Percentiles rank a stretch among this genome's conserved stretches.
phyloP scores from a whole-genome alignment of 352 stramenopile genomes.

The Phytopythium oedochilum region DNA sequence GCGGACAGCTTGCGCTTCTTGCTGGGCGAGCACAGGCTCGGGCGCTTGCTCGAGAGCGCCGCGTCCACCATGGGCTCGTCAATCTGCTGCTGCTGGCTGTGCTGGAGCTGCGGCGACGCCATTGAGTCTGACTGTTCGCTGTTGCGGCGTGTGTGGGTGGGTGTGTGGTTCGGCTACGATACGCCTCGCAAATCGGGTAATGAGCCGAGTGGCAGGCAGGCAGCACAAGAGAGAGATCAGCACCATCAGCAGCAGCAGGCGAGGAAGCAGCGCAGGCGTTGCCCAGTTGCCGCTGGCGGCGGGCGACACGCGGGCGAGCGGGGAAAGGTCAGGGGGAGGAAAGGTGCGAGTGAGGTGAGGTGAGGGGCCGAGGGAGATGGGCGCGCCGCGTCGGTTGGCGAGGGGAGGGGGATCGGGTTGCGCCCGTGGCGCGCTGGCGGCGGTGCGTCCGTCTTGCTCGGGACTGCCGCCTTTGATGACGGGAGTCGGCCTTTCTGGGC shows the following conservation, averaged over 20 bases:
- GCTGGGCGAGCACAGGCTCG: conserved; percentile 22
- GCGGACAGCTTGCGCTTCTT: conserved; percentile 47
- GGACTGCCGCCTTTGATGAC: not conserved
- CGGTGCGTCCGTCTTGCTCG: too few species aligned
- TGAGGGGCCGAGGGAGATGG: not conserved
- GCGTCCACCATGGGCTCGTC: conserved; percentile 15
- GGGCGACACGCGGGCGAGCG: not conserved
- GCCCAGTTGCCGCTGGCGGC: not conserved
- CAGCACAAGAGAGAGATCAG: too few species aligned
- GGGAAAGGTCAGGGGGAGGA: not conserved
- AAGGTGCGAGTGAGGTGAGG: not conserved
- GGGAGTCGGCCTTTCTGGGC: not conserved
- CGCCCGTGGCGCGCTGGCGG: too few species aligned
- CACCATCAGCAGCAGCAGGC: too few species aligned
- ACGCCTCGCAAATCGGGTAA: conserved; percentile 16
- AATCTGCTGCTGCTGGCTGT: conserved; percentile 16
- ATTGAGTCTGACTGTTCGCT: conserved; percentile 9
- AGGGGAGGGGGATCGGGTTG: not conserved
- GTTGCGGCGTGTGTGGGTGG: conserved; percentile 3
- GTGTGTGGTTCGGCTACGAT: too few species aligned
- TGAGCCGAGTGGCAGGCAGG: not conserved
- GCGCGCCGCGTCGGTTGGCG: not conserved
- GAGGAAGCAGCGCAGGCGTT: too few species aligned
- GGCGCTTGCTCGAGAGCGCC: conserved; percentile 25
- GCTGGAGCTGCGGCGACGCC: conserved; percentile 15